Base-by-base conservation (phyloP, 2,329 filamentous ascomycete species). In the Albifimbria verrucaria region DNA sequence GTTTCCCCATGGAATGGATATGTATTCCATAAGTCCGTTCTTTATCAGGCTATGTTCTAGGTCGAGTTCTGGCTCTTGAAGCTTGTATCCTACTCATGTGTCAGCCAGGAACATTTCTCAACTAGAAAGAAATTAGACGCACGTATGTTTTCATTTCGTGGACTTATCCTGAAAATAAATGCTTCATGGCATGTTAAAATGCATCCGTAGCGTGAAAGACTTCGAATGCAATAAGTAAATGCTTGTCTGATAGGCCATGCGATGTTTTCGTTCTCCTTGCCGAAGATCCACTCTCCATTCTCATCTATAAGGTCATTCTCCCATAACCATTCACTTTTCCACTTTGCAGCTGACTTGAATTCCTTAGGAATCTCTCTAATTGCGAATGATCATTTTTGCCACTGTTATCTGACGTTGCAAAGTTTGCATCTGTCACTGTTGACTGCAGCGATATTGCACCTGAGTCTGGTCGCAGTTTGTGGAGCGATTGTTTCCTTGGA, bases 141-240 rank as follows among this genome's bases (percentile, higher is more conserved):
- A n/a, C n/a, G n/a, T n/a, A n/a, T n/a, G n/a, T n/a, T n/a, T n/a
- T 55, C 11, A 51, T 49, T 23, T 3, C 28, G 32, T 3, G 51
- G 51, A 45, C 39, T 49, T 2, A 52, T 32, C 24, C 46, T 28
- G 45, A 52, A 52, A 15, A 58, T 54, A 28, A 58, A 58, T 2
- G 56, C 56, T 48, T 58, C 56, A 4, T 56, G 17, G 42, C 50
- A 53, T 24, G 56, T 55, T 15, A 56, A 21, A 48, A 58, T 56
- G 20, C 56, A 58, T 7, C 56, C 56, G 47, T 58, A 58, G 18
- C 56, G 56, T 12, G 54, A 58, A 48, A 56, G 52, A 21, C 55
- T 17, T 36, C 52, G 47, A 10, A 58, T 53, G 42, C 54, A 58
- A 42, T 58, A 58, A 21, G 52, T 52, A 39, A 32, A 57, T 17